Evolutionary conservation across 768 basidiomycete genomes (phyloP).

Genomic region (Lanmaoa pseudosensibilis): DNA sequence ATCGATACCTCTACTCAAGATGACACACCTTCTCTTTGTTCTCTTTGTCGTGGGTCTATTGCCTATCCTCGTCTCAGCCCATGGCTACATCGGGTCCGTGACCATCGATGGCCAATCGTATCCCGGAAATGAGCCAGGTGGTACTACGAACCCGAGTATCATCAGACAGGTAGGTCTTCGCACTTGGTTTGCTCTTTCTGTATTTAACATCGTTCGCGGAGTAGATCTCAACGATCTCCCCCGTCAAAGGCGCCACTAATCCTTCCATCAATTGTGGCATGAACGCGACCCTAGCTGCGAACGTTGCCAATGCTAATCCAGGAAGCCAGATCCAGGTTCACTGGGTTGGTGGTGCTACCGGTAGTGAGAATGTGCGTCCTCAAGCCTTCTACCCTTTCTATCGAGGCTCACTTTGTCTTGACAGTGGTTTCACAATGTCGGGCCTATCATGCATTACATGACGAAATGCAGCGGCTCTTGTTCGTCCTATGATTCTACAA

Average conservation of each 20-base stretch:
- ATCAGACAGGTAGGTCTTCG: conserved; percentile 41
- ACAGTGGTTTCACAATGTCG: conserved; percentile 57
- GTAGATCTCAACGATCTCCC: conserved; percentile 39
- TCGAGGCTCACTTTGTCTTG: background rate
- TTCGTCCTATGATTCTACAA: conserved; percentile 54
- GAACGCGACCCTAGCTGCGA: conserved; percentile 47
- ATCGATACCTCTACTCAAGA: background rate
- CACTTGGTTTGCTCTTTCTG: background rate
- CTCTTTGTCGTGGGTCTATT: conserved; percentile 14
- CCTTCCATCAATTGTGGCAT: conserved; percentile 60
- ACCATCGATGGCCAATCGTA: conserved; percentile 31
- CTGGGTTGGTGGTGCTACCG: conserved; percentile 50
- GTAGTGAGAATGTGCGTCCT: conserved; percentile 34
- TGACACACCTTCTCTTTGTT: conserved; percentile 14
- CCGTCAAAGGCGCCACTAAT: conserved; percentile 59
- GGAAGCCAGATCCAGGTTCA: conserved; percentile 53
- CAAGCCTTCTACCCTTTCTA: background rate
- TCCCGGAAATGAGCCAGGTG: conserved; percentile 33
- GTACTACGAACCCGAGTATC: conserved; percentile 36
- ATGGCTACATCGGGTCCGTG: conserved; percentile 33
- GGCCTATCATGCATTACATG: conserved; percentile 76
- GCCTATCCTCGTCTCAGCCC: conserved; percentile 28
- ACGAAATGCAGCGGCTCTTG: conserved; percentile 58
- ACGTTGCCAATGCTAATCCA: conserved; percentile 57
- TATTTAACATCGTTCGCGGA: background rate